Evolutionary conservation across 768 basidiomycete species (phyloP), one percentile per base, ranked within the genome.

Genomic region (Boletus reticuloceps): DNA sequence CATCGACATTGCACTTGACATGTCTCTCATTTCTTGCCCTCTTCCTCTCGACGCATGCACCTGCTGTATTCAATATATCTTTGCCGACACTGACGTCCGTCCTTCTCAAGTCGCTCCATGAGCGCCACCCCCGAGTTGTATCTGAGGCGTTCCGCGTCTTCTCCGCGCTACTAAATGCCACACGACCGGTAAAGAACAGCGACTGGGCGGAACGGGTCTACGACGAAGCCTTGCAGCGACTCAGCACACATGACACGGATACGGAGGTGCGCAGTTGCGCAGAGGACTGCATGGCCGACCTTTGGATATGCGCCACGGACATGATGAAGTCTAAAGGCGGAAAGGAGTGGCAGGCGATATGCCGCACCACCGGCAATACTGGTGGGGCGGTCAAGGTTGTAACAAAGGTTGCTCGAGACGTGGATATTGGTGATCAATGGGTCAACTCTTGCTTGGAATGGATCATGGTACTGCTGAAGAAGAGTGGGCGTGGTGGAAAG

Each of bases 91-190:
- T 98, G 37, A 86, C 86, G 0, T 85, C 89, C 1, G 82, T 85
- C 14, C 80, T 98, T 38, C 80, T 94, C 40, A 83, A 82, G 52
- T 83, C 86, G 11, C 76, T 91, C 45, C 74, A 75, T 19, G 94
- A 98, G 70, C 86, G 88, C 60, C 91, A 94, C 66, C 95, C 95
- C 36, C 86, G 93, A 56, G 82, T 98, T 56, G 88, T 85, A 6
- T 86, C 93, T 3, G 93, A 95, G 64, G 82, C 93, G 0, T 94
- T 98, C 80, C 83, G 84, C 37, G 89, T 87, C 2, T 93, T 92
- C 63, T 92, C 93, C 3, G 80, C 93, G 2, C 75, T 99, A 8
- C 78, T 97, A 31, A 85, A 82, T 58, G 80, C 89, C 3, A 73
- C 89, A 38, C 85, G 88, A 46, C 92, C 92, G 1, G 70, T 89